Base-by-base conservation (phyloP, 2,329 filamentous ascomycete genomes). In the Fusarium verticillioides region DNA sequence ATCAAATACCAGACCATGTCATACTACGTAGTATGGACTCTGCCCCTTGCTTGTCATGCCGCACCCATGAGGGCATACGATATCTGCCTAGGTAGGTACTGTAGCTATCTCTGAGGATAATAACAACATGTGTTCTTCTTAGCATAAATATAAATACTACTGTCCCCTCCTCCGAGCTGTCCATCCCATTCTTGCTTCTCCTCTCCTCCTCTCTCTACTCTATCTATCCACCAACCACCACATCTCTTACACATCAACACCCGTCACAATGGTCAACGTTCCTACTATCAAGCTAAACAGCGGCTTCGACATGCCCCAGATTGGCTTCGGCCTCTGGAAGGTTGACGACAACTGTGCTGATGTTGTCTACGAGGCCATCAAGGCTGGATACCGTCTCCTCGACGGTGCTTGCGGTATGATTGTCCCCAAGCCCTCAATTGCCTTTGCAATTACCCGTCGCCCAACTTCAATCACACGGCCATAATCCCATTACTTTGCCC, bases 241-340 rank as follows among this genome's bases (percentile, higher is more conserved):
- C 32, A 18, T 39, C 39, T 50, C 47, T 65, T 47, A 71, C 59
- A 49, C 56, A 54, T 52, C 50, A 63, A 57, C 60, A 46, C 70
- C 72, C 72, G 62, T 68, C 60, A 82, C 75, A 72, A 82, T 84
- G 78, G 81, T 70, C 36, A 73, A 78, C 53, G 74, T 80, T 32
- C 80, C 81, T 57, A 88, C 83, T 67, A 84, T 91, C 81, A 91
- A 90, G 84, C 88, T 92, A 71, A 91, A 85, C 83, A 90, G 86
- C 82, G 90, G 90, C 83, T 80, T 88, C 77, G 86, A 92, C 77
- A 94, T 94, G 92, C 92, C 92, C 79, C 89, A 92, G 81, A 91
- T 94, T 74, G 92, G 92, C 82, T 93, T 93, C 81, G 92, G 92
- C 67, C 88, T 96, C 75, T 96, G 94, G 94, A 96, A 96, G 86